Conservation (phyloP, 2,329 filamentous ascomycete species). For the Ascochyta viciae-villosae region DNA sequence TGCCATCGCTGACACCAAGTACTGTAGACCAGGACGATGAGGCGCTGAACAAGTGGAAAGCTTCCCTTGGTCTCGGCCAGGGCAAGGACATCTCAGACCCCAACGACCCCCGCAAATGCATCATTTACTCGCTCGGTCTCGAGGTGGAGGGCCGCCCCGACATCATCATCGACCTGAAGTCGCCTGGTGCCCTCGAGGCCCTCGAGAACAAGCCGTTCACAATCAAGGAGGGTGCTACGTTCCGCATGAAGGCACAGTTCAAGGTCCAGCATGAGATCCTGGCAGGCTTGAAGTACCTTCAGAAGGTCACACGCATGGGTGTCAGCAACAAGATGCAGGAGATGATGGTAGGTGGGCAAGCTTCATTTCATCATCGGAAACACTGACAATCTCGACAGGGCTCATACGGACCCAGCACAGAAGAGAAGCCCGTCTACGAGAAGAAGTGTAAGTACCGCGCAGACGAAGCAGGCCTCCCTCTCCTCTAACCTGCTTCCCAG, state of each 20-base stretch:
- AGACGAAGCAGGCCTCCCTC: not conserved
- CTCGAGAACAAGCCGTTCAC: constrained; percentile 94
- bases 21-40: constrained; percentile 75
- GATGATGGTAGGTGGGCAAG: constrained; percentile 78
- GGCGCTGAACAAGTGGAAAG: constrained; percentile 96
- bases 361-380: not conserved
- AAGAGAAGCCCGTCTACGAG: constrained; percentile 81
- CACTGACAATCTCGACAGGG: constrained; percentile 63
- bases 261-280: constrained; percentile 97
- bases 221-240: constrained; percentile 94
- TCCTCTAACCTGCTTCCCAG: constrained; percentile 54
- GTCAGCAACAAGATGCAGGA: constrained; percentile 92
- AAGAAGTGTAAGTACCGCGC: constrained; percentile 78
- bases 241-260: constrained; percentile 94
- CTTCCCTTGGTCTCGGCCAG: constrained; percentile 85
- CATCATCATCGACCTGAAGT: constrained; percentile 86
- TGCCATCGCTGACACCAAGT: constrained; percentile 2
- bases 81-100: constrained; percentile 59
- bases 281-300: constrained; percentile 93
- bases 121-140: constrained; percentile 90
- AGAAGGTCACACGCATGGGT: constrained; percentile 89
- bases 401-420: constrained; percentile 91
- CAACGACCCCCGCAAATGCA: constrained; percentile 86
- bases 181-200: constrained; percentile 73
- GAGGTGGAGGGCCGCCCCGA: constrained; percentile 82